phyloP scores from a whole-genome alignment of 2,329 filamentous ascomycete species.

The Nannizzia gypsea region DNA sequence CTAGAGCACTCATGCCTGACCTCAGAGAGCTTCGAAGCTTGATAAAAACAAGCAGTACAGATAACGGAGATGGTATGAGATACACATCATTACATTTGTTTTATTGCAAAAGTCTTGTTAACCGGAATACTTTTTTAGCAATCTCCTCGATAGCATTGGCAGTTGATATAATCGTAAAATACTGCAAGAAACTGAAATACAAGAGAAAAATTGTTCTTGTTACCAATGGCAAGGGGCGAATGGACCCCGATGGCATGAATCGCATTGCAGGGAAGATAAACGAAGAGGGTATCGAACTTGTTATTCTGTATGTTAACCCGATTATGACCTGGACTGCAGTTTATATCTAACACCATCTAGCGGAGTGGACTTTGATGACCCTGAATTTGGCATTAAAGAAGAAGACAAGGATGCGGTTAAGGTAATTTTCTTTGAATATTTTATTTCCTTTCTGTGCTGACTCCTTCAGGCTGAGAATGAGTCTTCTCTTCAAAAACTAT shows the following conservation, averaged over 20 bases:
- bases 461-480: slow-evolving; percentile 56
- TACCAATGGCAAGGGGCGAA: slow-evolving; percentile 63
- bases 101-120: neutral
- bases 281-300: slow-evolving; percentile 62
- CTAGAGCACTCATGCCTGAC: slow-evolving; percentile 52
- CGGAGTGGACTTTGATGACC: slow-evolving; percentile 86
- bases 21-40: slow-evolving; percentile 52
- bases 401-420: slow-evolving; percentile 67
- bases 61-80: slow-evolving; percentile 56
- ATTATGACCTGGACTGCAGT: neutral
- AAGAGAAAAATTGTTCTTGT: slow-evolving; percentile 70
- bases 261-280: slow-evolving; percentile 64
- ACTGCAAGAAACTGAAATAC: slow-evolving; percentile 73
- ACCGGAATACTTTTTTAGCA: slow-evolving; percentile 28
- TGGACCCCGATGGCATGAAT: slow-evolving; percentile 60
- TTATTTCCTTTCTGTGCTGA: slow-evolving; percentile 1
- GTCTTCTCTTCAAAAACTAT: slow-evolving; percentile 50
- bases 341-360: slow-evolving; percentile 35
- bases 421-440: slow-evolving; percentile 29
- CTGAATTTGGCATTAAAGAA: slow-evolving; percentile 82
- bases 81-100: slow-evolving; percentile 5
- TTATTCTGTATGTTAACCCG: slow-evolving; percentile 53
- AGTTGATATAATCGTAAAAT: slow-evolving; percentile 68
- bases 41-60: slow-evolving; percentile 56
- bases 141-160: slow-evolving; percentile 80